Base-by-base conservation (phyloP, 192 early-diverging fungal genomes). In the Rhizoclosmatium sp. region DNA sequence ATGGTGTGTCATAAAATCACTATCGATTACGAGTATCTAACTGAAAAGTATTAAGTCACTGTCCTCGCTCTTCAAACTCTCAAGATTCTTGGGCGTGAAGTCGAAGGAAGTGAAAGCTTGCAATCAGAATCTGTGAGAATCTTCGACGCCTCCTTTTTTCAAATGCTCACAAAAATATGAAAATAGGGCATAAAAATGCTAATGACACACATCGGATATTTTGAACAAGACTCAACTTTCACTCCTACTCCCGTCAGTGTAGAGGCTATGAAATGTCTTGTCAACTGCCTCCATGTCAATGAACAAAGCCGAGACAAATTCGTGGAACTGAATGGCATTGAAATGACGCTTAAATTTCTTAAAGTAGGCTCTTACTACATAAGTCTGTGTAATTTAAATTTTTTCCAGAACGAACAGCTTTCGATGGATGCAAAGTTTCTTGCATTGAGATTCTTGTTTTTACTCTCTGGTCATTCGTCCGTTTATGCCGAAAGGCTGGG, bases 221-320 rank as follows among this genome's bases (percentile, higher is more conserved):
- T 69, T 47, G 4, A 45, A 19, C 23, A 47, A 16, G 41, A 68
- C 23, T 21, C 10, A 41, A n/a, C 14, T 7, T 82, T 81, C 39
- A 39, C n/a, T 5, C 64, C 69, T 9, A 75, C 46, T 31, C 41
- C 59, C 0, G 59, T 44, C 2, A 65, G 5, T 9, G 39, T 87
- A 42, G 87, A 88, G 73, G 87, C 92, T 2, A 73, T 94, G n/a
- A 94, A 93, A 46, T 92, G 91, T 59, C 78, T 94, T 42, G 85
- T 87, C 1, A 94, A 94, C 70, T 82, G 85, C n/a, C 78, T 93
- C 58, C 76, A 92, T 31, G 82, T 92, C 23, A 83, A 88, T 2
- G 86, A 85, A 3, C 59, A 70, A 3, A 85, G 88, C 3, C 84
- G 88, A 46, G 69, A 64, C 2, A 71, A 78, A 21, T 85, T 93